Base-by-base conservation (phyloP, 345 rosid species). In the Lepidium aucheri region DNA sequence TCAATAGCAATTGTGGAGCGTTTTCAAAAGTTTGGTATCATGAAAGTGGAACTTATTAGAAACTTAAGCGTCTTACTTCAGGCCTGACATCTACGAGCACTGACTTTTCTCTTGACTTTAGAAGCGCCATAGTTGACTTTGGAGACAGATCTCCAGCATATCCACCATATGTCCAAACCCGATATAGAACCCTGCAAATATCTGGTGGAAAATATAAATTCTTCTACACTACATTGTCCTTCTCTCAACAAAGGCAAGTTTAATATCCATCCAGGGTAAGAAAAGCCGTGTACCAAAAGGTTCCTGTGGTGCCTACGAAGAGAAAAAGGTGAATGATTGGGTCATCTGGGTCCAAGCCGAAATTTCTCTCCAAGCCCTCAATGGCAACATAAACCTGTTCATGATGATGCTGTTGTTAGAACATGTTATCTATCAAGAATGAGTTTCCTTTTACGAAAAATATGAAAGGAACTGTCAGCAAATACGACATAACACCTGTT, bases 91-190 rank as follows among this genome's bases (percentile, higher is more conserved):
- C 99, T 42, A 94, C 78, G 51, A 94, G 89, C 24, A 85, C 76
- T 18, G 85, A 82, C 69, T 85, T 85, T 72, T 86, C 87, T 82
- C 69, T 74, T 53, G 89, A 88, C 44, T 51, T 74, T 70, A 94
- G 77, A 60, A 94, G 85, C 78, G 88, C 87, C 56, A 90, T 70
- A 30, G 95, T 84, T 68, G 63, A 69, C 30, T 77, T 70, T 72
- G 97, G 91, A 74, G 99, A 85, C 72, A 94, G 78, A 78, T 90
- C 91, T 68, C 99, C 96, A 58, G 95, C 83, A 66, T 94, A 94
- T 38, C 97, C 99, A 52, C 91, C 67, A 65, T 84, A 90, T 22
- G 73, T 74, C 95, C 82, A 78, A 54, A 81, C 77, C 95, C 91
- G 77, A 76, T 85, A 88, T 73, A 80, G 76, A 77, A 54, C 83